Base-by-base conservation (phyloP, 2,329 filamentous ascomycete genomes). In the Scedosporium aurantiacum region DNA sequence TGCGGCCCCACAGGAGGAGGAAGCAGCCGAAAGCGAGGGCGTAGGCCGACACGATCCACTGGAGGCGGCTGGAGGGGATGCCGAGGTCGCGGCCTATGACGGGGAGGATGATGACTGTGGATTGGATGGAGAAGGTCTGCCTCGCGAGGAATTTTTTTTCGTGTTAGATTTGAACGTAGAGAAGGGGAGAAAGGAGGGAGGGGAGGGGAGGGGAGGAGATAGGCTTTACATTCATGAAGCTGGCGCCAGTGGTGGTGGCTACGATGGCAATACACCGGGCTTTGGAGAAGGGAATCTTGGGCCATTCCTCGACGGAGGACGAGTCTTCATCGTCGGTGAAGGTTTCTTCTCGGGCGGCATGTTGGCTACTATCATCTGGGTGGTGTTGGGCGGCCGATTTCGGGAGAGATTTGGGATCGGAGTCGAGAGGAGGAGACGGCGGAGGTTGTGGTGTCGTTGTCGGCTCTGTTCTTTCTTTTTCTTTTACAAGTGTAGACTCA, bases 41-140 rank as follows among this genome's bases (percentile, higher is more conserved):
- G 67, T 88, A 88, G 0, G 84, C 81, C 0, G 85, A 88, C 0
- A 88, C 76, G 63, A 88, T 78, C 85, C 85, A 88, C 72, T 87
- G 84, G 62, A 82, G 77, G 16, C 84, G 77, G 27, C 77, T 77
- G 45, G 81, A 78, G 0, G 84, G 84, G 21, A 87, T 83, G 59
- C 70, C 63, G 4, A 87, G 74, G 10, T 80, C 79, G 27, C 73
- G 67, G 43, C 82, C 82, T 40, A 87, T 85, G n/a, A 78, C 80
- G 0, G 84, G 84, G 16, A 87, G 73, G 58, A 86, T 81, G 63
- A 87, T 86, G 62, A 87, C 81, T 3, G 83, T 78, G 1, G 80
- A 75, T 68, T 86, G 83, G 2, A 79, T 76, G 1, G 80, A 82
- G 57, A 86, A 73, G 2, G 79, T 84, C 82, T 82, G 62, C 10